Evolutionary conservation across 495 filamentous ascomycete species (phyloP), one percentile per base, ranked within the genome.

Genomic region (Lophiostoma macrostomum): DNA sequence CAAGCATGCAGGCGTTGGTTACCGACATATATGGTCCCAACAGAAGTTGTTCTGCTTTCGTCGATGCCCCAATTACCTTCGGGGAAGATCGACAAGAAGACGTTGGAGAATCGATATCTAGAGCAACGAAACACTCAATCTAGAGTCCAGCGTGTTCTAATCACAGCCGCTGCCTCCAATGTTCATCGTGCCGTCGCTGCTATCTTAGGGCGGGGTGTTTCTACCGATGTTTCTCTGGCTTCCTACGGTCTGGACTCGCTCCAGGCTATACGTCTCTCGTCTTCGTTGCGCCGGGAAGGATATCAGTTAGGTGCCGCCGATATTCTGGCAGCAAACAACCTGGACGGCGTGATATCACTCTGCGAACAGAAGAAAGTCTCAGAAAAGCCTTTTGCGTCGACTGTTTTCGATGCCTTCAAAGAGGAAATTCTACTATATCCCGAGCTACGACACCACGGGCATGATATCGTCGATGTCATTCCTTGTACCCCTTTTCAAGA

Each of bases 1-100:
- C 60, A 79, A 20, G 73, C 73, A n/a, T 91, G 85, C 61, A 71
- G 69, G 20, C 74, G 73, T 27, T 91, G 85, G 85, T 72, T 94
- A 3, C 88, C 89, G 2, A 67, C 73, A 0, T 89, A 84, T 60
- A 93, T 93, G 89, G 66, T 90, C 0, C 88, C 88, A 6, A 73
- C 76, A 5, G 83, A 90, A 48, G 71, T 91, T 29, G 67, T 87
- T 3, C 52, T 85, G 0, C 63, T 84, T 30, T 34, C 71, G 11
- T 69, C 76, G 20, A 79, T 91, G 19, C 89, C 88, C 0, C 77
- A 80, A 22, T 69, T 91, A 12, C 67, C 86, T n/a, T 90, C 86
- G 0, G 88, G 88, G 2, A 95, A 95, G 53, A 71, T 87, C 3
- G 83, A 95, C 59, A 77, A 81, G 41, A 85, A 81, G 55, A 63